Evolutionary conservation across 805 yeast species (phyloP), one percentile per base, ranked within the genome.

Genomic region (Saturnispora dispora): DNA sequence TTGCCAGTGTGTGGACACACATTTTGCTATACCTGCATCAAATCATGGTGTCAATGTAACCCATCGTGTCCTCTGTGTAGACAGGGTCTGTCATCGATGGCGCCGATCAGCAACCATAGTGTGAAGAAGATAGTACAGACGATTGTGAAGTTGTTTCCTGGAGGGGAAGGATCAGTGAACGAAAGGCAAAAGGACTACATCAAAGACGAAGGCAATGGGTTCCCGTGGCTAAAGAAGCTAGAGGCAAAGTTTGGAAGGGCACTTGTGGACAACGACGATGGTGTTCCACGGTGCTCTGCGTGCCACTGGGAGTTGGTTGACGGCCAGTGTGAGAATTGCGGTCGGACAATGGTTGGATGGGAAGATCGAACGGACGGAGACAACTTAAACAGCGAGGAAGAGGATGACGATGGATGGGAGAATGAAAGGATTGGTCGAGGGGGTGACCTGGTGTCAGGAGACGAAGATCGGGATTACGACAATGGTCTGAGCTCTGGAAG

Each of bases 301-400:
- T 85, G 93, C 62, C 88, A 82, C 59, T 85, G 91, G 91, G 91
- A 85, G 59, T 80, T 84, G 1, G 78, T 78, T 54, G 88, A 86
- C 0, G 67, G 74, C 3, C 70, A 66, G n/a, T 85, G 93, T 59
- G 72, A 78, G 5, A 84, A 85, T 59, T 85, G 93, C 64, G 83
- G 84, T 4, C 67, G 78, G 52, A 62, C 79, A 32, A 74, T 83
- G 49, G 52, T 62, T 1, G 55, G 57, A 9, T 56, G 58, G 56
- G 52, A 55, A 30, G 46, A 45, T 30, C 40, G 57, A 44, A 39
- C 35, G 9, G 58, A 57, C 37, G 56, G 50, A 11, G 52, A 52
- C 49, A 50, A 53, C 22, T 46, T 53, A 22, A 51, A 46, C 45
- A 45, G 27, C 13, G 55, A 51, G 15, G 54, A 49, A 3, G 52